Evolutionary conservation across 108 stramenopile species (phyloP).

Genomic region (Skeletonema marinoi): DNA sequence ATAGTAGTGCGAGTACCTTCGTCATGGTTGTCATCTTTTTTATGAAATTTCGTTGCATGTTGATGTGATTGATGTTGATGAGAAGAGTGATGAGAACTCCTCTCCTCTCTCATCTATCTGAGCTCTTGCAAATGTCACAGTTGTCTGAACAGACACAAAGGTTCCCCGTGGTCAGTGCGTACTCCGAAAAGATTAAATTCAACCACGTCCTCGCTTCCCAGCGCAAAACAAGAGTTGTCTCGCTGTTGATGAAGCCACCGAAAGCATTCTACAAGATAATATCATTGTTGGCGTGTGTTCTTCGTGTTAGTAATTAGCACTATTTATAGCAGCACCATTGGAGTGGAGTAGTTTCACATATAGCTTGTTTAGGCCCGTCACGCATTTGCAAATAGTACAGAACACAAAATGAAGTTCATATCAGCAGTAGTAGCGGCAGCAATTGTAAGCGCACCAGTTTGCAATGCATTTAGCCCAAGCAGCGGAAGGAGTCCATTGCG

Average conservation of each 20-base stretch:
- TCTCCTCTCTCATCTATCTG: background rate
- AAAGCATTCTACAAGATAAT: background rate
- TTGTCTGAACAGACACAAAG: background rate
- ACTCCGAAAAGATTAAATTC: background rate
- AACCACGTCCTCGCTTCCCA: background rate
- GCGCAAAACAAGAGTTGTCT: background rate
- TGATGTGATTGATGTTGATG: no score
- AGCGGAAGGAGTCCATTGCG: constrained; percentile 1
- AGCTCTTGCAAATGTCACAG: no score
- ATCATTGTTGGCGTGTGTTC: background rate
- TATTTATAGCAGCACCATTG: background rate
- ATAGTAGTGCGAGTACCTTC: background rate
- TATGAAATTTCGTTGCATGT: background rate
- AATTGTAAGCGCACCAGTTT: constrained; percentile 1
- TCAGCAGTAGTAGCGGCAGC: background rate
- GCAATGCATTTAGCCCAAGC: background rate
- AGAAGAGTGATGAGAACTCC: background rate
- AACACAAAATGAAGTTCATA: constrained; percentile 2
- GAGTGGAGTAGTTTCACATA: background rate
- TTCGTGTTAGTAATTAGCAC: background rate
- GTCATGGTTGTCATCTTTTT: background rate
- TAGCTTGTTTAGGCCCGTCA: background rate
- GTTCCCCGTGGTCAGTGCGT: background rate
- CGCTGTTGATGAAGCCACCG: background rate
- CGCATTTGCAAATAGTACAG: background rate